These are phyloP conservation scores for Phytophthora cajani DNA, from an alignment of 352 stramenopile species.

Conservation along the genomic window DNA sequence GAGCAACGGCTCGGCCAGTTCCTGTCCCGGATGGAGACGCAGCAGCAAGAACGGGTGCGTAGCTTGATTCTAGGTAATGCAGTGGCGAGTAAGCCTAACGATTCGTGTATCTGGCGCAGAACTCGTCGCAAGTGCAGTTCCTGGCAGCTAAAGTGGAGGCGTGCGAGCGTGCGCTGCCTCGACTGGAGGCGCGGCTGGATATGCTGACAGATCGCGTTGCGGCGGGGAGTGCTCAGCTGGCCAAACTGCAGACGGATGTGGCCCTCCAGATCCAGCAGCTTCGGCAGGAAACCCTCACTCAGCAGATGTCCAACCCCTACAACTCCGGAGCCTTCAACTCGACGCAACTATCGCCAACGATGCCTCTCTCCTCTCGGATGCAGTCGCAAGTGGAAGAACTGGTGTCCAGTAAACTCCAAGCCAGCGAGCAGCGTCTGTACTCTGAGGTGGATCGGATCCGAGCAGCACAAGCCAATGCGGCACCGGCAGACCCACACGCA, in stretches of 20 bases:
- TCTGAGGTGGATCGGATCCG: conserved; percentile 45
- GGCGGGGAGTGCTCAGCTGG: conserved; percentile 43
- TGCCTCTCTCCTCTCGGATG: conserved; percentile 48
- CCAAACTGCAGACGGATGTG: conserved; percentile 52
- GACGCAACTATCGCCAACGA: conserved; percentile 23
- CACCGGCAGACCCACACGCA: conserved; percentile 33
- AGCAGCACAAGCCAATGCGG: conserved; percentile 16
- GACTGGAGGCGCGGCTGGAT: conserved; percentile 65
- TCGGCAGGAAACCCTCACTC: conserved; percentile 37
- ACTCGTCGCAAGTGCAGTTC: conserved; percentile 57
- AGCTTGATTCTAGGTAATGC: neutral
- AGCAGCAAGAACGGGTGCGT: conserved; percentile 63
- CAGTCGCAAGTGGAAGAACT: conserved; percentile 61
- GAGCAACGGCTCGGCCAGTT: conserved; percentile 65
- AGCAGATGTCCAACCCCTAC: conserved; percentile 23
- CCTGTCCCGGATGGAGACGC: conserved; percentile 59
- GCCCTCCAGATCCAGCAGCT: conserved; percentile 42
- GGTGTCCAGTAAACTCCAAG: conserved; percentile 39
- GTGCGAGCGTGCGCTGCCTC: conserved; percentile 66
- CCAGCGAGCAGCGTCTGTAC: conserved; percentile 39
- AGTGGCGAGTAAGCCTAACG: conserved; percentile 1
- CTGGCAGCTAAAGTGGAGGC: conserved; percentile 64
- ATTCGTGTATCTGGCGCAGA: conserved; percentile 26
- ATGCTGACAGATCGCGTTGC: conserved; percentile 65
- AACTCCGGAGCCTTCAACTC: conserved; percentile 18